Evolutionary conservation across 139 green algal species (phyloP), one percentile per base, ranked within the genome.

Genomic region (Medakamo hakoo): DNA sequence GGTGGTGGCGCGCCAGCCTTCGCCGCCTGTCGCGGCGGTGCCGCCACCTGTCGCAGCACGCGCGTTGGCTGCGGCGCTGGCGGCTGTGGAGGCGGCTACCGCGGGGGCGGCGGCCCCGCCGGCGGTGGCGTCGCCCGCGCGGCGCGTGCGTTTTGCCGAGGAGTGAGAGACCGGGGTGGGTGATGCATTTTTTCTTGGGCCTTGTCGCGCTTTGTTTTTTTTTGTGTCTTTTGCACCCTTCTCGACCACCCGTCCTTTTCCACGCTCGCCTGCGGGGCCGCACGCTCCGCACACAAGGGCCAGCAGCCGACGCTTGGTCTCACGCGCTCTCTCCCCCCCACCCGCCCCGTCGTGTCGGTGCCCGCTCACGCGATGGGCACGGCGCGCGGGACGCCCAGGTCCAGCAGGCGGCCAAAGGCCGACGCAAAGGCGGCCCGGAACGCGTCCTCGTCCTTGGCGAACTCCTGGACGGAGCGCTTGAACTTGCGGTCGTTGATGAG

Each of bases 401-500:
- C 68, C 60, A 84, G 64, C 63, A 82, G 68, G 58, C 72, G 71
- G 26, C 21, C 57, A 57, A 79, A 82, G 20, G 73, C 73, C 4
- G 63, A 29, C 4, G 56, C 63, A 72, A 71, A 76, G 60, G 71
- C 70, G 26, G 23, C 3, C 59, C 71, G 74, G 62, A 74, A 75
- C 59, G 74, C 73, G 23, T 82, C 75, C 29, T 81, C 56, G 64
- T 84, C 71, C 58, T 76, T 73, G 30, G 76, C 73, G 64, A 79
- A 85, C 62, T 71, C 27, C 63, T 75, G 52, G 30, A 93, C 86
- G 30, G 79, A 84, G 32, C 76, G 69, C 63, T 79, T 84, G 71
- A 93, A 88, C 63, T 85, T 86, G 29, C 76, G 76, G 74, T 90
- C 80, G 71, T 70, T 73, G 24, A 91, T 49, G 55, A 94, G 63